Evolutionary conservation across 1,139 yeast species (phyloP).

Genomic region (Debaryomyces singareniensis): DNA sequence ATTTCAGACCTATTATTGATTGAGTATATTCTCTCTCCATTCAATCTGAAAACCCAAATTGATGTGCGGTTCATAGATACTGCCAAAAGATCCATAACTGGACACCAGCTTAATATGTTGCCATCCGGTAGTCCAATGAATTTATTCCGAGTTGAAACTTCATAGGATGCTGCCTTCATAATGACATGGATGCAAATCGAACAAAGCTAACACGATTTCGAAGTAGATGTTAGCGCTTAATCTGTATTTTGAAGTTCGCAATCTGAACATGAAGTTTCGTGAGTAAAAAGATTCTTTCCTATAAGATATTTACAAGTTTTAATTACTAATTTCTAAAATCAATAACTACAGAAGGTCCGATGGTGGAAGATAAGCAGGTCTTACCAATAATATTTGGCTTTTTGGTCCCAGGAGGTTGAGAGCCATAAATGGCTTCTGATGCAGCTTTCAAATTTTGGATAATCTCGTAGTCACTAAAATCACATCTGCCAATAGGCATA

Average conservation of each 20-base stretch:
- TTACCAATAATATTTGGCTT: constrained; percentile 69
- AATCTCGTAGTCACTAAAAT: constrained; percentile 72
- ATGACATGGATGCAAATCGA: not conserved
- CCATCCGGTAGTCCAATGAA: constrained; percentile 38
- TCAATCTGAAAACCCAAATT: constrained; percentile 47
- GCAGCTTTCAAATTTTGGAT: constrained; percentile 68
- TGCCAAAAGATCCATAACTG: constrained; percentile 48
- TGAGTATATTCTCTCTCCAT: constrained; percentile 52
- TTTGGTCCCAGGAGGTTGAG: constrained; percentile 53
- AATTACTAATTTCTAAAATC: constrained; percentile 27
- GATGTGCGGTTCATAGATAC: constrained; percentile 43
- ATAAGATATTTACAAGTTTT: constrained; percentile 7
- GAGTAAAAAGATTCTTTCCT: too few species aligned
- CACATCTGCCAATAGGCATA: constrained; percentile 72
- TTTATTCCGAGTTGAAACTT: constrained; percentile 9
- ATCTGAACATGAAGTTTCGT: constrained; percentile 1
- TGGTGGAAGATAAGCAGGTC: constrained; percentile 62
- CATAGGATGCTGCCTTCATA: not conserved
- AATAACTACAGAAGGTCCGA: constrained; percentile 77
- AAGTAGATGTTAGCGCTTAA: too few species aligned
- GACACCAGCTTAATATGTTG: constrained; percentile 46
- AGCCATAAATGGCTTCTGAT: constrained; percentile 55
- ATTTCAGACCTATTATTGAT: constrained; percentile 32
- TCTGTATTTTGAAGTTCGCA: too few species aligned
- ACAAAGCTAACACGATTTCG: too few species aligned